A percentile compares a stretch with the other conserved stretches of the same genome.
phyloP scores from a whole-genome alignment of 106 monocot species.

The Dendrobium officinale region DNA sequence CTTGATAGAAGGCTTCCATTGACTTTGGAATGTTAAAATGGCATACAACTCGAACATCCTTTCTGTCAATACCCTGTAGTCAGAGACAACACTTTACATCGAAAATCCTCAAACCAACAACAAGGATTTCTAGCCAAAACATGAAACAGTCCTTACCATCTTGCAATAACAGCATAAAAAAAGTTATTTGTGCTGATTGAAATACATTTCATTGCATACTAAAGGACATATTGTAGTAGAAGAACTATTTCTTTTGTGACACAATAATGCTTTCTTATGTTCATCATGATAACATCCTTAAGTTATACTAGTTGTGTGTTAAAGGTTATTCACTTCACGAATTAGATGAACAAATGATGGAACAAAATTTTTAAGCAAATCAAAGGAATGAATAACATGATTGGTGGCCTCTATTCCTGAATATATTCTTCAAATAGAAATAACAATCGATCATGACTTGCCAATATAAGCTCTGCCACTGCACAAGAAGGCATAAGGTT shows the following conservation, averaged over 20 bases:
- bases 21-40: slow-evolving; percentile 93
- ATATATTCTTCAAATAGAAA: no score
- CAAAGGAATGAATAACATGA: background rate
- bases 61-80: slow-evolving; percentile 91
- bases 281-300: background rate
- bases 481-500: background rate
- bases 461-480: no score
- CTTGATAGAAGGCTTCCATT: slow-evolving; percentile 95
- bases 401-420: background rate
- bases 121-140: background rate
- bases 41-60: slow-evolving; percentile 86
- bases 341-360: background rate
- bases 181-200: background rate
- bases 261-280: background rate
- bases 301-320: background rate
- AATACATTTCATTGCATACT: background rate
- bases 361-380: background rate
- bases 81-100: background rate
- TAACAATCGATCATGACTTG: no score
- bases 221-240: background rate
- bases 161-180: slow-evolving; percentile 24
- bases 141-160: slow-evolving; percentile 48
- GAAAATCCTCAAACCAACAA: background rate
- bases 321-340: background rate
- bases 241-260: background rate